A percentile compares a stretch with the other conserved stretches of the same genome.
Evolutionary conservation across 345 rosid species (phyloP).

Genomic region (Fremontodendron californicum): DNA sequence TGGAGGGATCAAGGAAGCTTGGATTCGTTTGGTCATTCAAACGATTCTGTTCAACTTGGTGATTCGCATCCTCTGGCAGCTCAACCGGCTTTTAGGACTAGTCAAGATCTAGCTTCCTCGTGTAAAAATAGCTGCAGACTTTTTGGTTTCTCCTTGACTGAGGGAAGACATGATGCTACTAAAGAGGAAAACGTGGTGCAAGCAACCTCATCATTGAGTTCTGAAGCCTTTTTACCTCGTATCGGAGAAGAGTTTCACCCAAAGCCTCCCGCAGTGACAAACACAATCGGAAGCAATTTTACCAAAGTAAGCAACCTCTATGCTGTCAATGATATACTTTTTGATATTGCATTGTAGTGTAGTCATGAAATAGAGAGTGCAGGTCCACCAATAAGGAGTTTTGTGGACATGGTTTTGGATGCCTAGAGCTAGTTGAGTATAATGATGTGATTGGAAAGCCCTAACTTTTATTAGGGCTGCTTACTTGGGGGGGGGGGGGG

Average conservation of each 20-base stretch:
- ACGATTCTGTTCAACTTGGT: conserved; percentile 24
- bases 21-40: conserved; percentile 19
- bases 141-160: conserved; percentile 85
- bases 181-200: conserved; percentile 28
- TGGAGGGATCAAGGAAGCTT: conserved; percentile 17
- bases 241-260: conserved; percentile 48
- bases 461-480: background rate
- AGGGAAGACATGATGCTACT: conserved; percentile 39
- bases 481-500: background rate
- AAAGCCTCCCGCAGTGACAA: conserved; percentile 33
- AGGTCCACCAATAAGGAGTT: background rate
- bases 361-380: background rate
- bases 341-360: conserved; percentile 40
- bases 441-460: background rate
- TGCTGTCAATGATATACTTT: conserved; percentile 38
- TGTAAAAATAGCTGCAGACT: conserved; percentile 82
- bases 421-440: background rate
- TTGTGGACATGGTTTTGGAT: background rate
- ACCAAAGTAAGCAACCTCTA: conserved; percentile 58
- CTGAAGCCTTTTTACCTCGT: conserved; percentile 37
- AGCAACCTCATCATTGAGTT: conserved; percentile 25
- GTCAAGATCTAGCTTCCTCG: conserved; percentile 43
- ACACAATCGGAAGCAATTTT: conserved; percentile 47
- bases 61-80: conserved; percentile 24
- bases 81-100: conserved; percentile 24